Base-by-base conservation (phyloP, 768 basidiomycete genomes). In the Boletus vinaceobasis region DNA sequence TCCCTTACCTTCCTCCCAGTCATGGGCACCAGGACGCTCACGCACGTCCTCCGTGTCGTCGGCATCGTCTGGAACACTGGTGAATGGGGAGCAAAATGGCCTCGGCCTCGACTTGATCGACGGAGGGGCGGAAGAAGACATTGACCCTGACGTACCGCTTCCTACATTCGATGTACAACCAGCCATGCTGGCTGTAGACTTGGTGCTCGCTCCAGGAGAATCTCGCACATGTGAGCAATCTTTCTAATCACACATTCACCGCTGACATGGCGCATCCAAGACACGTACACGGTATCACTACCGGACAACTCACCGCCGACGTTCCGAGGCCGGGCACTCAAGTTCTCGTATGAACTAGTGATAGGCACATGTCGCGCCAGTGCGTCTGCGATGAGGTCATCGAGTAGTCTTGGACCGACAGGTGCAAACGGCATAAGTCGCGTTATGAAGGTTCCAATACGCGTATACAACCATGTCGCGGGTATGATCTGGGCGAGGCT, bases 361-460 rank as follows among this genome's bases (percentile, higher is more conserved):
- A 80, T 98, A 2, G 94, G 94, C 1, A 86, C 90, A 0, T 95
- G 88, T 70, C 80, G 90, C 13, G 83, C 87, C 13, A 74, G 76
- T 38, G 44, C 65, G 9, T 57, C 73, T 33, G 62, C 55, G 36
- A 60, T 62, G 61, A 52, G 60, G 48, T 68, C 67, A 36, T 63
- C 71, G 48, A 62, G 72, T 54, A 64, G 71, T 45, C 48, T 63
- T 9, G 67, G 77, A 17, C 58, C 70, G 26, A 65, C 68, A 13
- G 75, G 74, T 42, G 74, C 71, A 35, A 80, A 76, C 58, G 83
- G 82, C 62, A 75, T 77, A 52, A 88, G 90, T 70, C 75, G 85
- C 33, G 81, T 94, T 3, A 91, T 96, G 87, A 90, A 88, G 48
- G 88, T 98, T 1, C 96, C 96, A 0, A 87, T 99, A 43, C 76